A percentile compares a stretch with the other conserved stretches of the same genome.
These are phyloP conservation scores for Lactifluus piperatus DNA, from an alignment of 768 basidiomycete species.

Conservation along the genomic window DNA sequence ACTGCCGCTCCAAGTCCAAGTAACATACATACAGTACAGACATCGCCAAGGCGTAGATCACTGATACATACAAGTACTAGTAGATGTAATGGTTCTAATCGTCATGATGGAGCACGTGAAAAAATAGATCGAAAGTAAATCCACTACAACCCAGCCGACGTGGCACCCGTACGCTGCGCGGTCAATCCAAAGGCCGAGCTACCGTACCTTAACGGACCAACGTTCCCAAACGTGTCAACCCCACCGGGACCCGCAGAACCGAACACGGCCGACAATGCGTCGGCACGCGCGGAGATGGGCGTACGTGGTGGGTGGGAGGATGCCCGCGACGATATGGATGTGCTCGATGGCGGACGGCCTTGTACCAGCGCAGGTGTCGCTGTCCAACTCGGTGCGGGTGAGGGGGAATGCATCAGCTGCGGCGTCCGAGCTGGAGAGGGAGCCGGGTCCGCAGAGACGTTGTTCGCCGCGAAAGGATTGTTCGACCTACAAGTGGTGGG, in stretches of 20 bases:
- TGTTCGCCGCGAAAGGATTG: constrained; percentile 31
- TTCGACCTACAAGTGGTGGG: background rate
- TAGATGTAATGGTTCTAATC: background rate
- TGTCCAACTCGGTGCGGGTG: constrained; percentile 5
- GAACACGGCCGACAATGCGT: constrained; percentile 4
- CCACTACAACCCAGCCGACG: background rate
- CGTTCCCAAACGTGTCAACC: constrained; percentile 19
- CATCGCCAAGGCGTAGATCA: background rate
- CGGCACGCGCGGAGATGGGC: constrained; percentile 12
- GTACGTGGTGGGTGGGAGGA: constrained; percentile 18
- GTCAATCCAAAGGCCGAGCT: constrained; percentile 1
- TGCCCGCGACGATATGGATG: constrained; percentile 12
- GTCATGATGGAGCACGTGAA: background rate
- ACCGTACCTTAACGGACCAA: constrained; percentile 16
- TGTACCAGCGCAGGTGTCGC: constrained; percentile 17
- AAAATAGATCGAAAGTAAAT: background rate
- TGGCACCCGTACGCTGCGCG: constrained; percentile 7
- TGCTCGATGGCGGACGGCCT: constrained; percentile 9
- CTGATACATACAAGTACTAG: background rate
- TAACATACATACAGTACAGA: background rate
- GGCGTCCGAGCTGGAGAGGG: too few species aligned
- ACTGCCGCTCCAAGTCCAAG: background rate
- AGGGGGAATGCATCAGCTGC: constrained; percentile 23
- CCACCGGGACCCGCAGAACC: constrained; percentile 7
- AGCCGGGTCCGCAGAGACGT: constrained; percentile 71